phyloP scores from a whole-genome alignment of 352 stramenopile genomes.

The Globisporangium spinosum region DNA sequence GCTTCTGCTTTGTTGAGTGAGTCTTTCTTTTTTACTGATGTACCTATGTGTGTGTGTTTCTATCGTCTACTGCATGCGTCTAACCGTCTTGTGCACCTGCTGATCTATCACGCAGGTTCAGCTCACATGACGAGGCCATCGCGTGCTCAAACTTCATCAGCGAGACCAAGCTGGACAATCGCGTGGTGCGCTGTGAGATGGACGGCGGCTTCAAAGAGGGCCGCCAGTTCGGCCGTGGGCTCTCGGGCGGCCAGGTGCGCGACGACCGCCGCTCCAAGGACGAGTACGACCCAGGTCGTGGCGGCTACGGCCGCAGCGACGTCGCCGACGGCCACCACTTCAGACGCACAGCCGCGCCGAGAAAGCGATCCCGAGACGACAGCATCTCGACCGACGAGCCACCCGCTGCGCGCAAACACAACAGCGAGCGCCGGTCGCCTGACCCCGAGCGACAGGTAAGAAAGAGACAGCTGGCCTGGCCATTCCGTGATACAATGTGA shows the following conservation, averaged over 20 bases:
- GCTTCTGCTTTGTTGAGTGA: conserved; percentile 98
- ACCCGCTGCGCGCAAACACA: conserved; percentile 27
- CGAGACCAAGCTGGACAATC: conserved; percentile 87
- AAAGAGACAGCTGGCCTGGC: conserved; percentile 2
- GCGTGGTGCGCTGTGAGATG: conserved; percentile 86
- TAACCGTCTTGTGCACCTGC: not conserved
- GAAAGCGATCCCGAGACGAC: conserved; percentile 61
- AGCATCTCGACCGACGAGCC: conserved; percentile 42
- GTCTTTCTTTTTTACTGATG: conserved; percentile 9
- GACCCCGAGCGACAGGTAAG: conserved; percentile 16
- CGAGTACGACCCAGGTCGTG: conserved; percentile 78
- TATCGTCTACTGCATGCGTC: not conserved
- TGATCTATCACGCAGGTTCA: conserved; percentile 36
- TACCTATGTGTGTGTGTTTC: not conserved
- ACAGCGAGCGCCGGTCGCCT: conserved; percentile 25
- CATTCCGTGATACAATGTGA: not conserved
- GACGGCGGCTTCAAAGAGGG: conserved; percentile 85
- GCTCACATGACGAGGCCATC: conserved; percentile 60
- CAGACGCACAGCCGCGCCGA: conserved; percentile 40
- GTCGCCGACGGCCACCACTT: conserved; percentile 67
- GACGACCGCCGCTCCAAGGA: conserved; percentile 84
- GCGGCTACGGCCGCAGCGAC: conserved; percentile 72
- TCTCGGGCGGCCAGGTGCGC: conserved; percentile 80
- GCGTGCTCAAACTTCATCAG: conserved; percentile 81
- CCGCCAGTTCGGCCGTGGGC: conserved; percentile 79